Evolutionary conservation across 2,329 filamentous ascomycete genomes (phyloP), one percentile per base, ranked within the genome.

Genomic region (Nothophaeocryptopus gaeumannii): DNA sequence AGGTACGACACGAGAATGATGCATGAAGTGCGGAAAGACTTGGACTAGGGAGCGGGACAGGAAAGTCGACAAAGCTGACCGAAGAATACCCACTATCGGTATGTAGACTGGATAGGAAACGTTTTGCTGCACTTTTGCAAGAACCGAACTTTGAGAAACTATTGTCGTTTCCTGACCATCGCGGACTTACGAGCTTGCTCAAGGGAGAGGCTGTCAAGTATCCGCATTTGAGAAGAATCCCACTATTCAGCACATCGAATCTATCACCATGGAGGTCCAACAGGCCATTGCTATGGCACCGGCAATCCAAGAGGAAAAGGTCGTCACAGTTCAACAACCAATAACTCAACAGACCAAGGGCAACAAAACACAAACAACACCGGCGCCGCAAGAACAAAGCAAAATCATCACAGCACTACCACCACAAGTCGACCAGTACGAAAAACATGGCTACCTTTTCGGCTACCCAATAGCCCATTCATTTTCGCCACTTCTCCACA

Each of bases 391-490:
- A 48, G 30, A 51, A 44, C 47, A 56, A 38, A 49, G 39, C 35
- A 42, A 41, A 15, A 47, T 60, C 33, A 55, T 64, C 41, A 57
- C 46, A n/a, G 61, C 58, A 36, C 57, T 59, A 41, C 54, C 56
- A 35, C 59, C 58, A 32, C 53, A 49, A 38, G 47, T 59, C 49
- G 56, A 58, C 42, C 61, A 75, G 51, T 60, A 73, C 14, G 74
- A 79, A 55, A 70, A 74, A 16, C 72, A 78, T 56, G 77, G 77
- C 54, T 81, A 80, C 57, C 74, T 81, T 15, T 80, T 81, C 53
- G 78, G 79, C 48, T 74, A 79, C 61, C 78, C 75, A 5, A 78
- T 82, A 39, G 71, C 78, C 33, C 79, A 82, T 59, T 81, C 78
- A 5, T 71, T 79, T 59, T 80, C 78, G 1, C 79, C 79, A 5